phyloP scores from a whole-genome alignment of 2,329 filamentous ascomycete species.

The Talaromyces sp. region DNA sequence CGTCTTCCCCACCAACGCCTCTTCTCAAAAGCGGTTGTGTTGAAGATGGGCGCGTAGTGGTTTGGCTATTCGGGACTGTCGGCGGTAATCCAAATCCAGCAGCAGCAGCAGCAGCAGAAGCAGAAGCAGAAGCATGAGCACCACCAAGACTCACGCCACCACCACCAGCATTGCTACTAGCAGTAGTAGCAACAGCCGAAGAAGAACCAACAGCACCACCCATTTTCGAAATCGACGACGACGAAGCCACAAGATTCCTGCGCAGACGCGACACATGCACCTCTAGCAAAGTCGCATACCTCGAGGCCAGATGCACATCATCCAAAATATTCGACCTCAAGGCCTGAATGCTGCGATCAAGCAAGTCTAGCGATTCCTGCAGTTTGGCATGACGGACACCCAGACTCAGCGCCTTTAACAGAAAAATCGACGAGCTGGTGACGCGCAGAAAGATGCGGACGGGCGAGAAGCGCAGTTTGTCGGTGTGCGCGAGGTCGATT shows the following conservation, averaged over 20 bases:
- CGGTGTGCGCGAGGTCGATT: conserved; percentile 43
- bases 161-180: conserved; percentile 4
- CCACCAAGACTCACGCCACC: conserved; percentile 1
- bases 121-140: not conserved
- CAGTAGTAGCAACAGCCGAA: conserved; percentile 6
- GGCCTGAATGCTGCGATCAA: conserved; percentile 45
- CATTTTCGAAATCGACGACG: conserved; percentile 10
- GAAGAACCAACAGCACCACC: not conserved
- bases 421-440: conserved; percentile 51
- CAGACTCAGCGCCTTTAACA: conserved; percentile 48
- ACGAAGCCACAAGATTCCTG: conserved; percentile 28
- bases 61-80: not conserved
- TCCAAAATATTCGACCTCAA: conserved; percentile 46
- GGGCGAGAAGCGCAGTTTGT: conserved; percentile 47
- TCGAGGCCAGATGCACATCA: conserved; percentile 48
- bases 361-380: conserved; percentile 43
- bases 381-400: conserved; percentile 47
- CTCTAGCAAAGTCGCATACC: conserved; percentile 48
- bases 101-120: not conserved
- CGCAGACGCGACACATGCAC: conserved; percentile 39
- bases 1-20: not conserved
- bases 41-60: conserved; percentile 14
- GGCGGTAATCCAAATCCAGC: not conserved
- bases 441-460: conserved; percentile 51
- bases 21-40: not conserved